These are phyloP conservation scores for Sabuloglossum arenarium DNA, from an alignment of 495 filamentous ascomycete genomes.

Conservation along the genomic window DNA sequence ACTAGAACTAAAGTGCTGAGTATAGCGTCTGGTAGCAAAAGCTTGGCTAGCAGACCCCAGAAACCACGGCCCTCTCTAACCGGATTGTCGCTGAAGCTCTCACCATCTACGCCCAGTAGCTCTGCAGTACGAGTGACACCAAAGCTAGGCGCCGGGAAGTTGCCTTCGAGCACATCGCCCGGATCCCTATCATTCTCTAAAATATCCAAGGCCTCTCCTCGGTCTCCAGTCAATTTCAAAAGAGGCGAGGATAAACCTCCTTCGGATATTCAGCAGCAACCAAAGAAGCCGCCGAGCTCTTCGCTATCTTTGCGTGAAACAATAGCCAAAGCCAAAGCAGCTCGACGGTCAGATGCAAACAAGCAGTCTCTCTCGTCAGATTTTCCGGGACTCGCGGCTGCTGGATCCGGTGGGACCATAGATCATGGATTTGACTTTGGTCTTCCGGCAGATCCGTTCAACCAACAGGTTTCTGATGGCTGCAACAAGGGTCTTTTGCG, in stretches of 20 bases:
- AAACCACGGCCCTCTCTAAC: not conserved
- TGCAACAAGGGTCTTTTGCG: slow-evolving; percentile 39
- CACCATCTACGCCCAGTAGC: slow-evolving; percentile 1
- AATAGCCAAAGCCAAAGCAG: slow-evolving; percentile 86
- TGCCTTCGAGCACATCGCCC: not conserved
- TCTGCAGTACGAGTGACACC: not conserved
- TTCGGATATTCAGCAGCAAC: not conserved
- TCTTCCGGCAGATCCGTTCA: slow-evolving; percentile 10
- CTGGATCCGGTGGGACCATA: slow-evolving; percentile 25
- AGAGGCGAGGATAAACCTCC: not conserved
- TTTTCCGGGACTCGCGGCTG: slow-evolving; percentile 20
- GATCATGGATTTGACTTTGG: slow-evolving; percentile 13
- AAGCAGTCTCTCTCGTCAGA: not conserved
- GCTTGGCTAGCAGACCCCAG: not conserved
- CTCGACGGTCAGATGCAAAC: slow-evolving; percentile 20
- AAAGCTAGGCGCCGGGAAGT: not conserved
- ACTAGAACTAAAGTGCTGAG: not conserved
- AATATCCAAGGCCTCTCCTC: not conserved
- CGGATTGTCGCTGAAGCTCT: slow-evolving; percentile 1
- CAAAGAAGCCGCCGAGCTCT: slow-evolving; percentile 36
- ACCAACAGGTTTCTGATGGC: not conserved
- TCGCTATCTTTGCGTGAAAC: slow-evolving; percentile 70
- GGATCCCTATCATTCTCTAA: not conserved
- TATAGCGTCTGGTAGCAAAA: not conserved
- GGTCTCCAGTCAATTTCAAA: not conserved